Base-by-base conservation (phyloP, 345 rosid genomes). In the Pistacia integerrima region DNA sequence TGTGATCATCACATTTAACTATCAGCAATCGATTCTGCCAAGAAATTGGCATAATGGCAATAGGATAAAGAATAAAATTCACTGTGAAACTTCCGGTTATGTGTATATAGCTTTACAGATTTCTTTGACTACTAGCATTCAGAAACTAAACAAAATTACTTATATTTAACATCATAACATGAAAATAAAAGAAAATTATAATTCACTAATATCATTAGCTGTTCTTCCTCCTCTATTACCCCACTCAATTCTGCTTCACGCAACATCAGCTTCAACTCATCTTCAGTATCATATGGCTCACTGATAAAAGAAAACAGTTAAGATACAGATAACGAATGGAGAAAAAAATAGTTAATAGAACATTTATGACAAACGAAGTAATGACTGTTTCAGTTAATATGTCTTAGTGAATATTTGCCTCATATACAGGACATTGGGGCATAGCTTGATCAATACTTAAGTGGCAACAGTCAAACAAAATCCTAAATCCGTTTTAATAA, bases 151-250 rank as follows among this genome's bases (percentile, higher is more conserved):
- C 44, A 41, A 41, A 41, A 41, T 41, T 5, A 13, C 55, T 36
- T 33, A 54, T 49, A 44, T 72, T 18, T 16, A 59, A 49, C 17
- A 35, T 20, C 70, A 67, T 54, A 55, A 70, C 20, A 13, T 41
- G 44, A 67, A 52, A 5, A 44, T 41, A 41, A 4, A 41, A 10
- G 9, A 38, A 56, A 10, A 6, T 28, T 44, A 68, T 56, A 10
- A 62, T 55, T 72, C 38, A 36, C 2, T 25, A 25, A 46, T 62
- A 36, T 10, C 13, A 55, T 79, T 83, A 92, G 97, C 95, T 96
- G 98, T 74, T 96, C 99, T 81, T 96, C 99, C 88, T 96, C 99
- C 84, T 96, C 99, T 75, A 96, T 96, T n/a, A 97, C 98, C 5
- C 99, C 99, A 77, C 99, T 96, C 74, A 96, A 61, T 81, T 93